Evolutionary conservation across 129 eudicot genomes (phyloP).

Genomic region (Scalesia atractyloides): DNA sequence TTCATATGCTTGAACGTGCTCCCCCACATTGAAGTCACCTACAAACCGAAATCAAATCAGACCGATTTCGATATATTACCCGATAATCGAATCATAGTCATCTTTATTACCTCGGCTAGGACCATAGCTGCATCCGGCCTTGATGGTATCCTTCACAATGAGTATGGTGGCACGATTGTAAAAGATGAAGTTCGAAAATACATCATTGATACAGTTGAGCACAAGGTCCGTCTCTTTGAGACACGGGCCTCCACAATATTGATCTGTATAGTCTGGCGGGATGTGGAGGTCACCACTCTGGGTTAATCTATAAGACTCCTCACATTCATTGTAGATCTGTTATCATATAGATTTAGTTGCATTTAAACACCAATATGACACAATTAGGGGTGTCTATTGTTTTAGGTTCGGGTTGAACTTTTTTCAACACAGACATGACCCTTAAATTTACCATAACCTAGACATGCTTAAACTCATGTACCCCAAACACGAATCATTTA

Average conservation of each 20-base stretch:
- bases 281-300: slow-evolving; percentile 61
- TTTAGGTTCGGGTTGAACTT: no score
- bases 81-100: background rate
- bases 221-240: slow-evolving; percentile 63
- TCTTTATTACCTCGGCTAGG: slow-evolving; percentile 56
- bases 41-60: slow-evolving; percentile 17
- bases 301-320: slow-evolving; percentile 57
- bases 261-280: slow-evolving; percentile 54
- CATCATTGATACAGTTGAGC: slow-evolving; percentile 55
- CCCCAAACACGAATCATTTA: no score
- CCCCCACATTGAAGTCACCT: slow-evolving; percentile 77
- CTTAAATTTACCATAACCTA: no score
- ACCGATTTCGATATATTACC: background rate
- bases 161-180: slow-evolving; percentile 56
- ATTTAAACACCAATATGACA: background rate
- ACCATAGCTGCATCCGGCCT: slow-evolving; percentile 73
- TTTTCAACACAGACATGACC: no score
- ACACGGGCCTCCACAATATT: slow-evolving; percentile 74
- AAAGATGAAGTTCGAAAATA: slow-evolving; percentile 55
- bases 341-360: background rate
- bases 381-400: no score
- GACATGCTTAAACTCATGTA: no score
- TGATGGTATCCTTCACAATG: slow-evolving; percentile 59
- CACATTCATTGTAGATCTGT: slow-evolving; percentile 71
- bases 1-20: slow-evolving; percentile 49